Evolutionary conservation across 352 stramenopile genomes (phyloP).

Genomic region (Peronospora destructor): DNA sequence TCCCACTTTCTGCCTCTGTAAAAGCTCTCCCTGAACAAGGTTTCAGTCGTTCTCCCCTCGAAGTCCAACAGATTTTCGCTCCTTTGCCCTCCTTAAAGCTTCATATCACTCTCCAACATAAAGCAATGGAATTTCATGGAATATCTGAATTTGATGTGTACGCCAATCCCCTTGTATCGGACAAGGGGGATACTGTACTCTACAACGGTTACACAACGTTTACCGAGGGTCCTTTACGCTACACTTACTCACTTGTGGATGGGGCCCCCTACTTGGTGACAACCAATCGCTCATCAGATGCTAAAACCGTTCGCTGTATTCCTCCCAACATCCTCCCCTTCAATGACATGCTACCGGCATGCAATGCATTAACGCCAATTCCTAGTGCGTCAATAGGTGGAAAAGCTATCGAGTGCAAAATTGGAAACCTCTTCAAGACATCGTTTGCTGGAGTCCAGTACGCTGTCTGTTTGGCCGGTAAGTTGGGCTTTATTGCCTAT

Average conservation of each 20-base stretch:
- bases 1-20: no score
- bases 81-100: constrained; percentile 19
- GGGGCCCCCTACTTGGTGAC: constrained; percentile 16
- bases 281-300: neutral
- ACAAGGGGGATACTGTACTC: constrained; percentile 12
- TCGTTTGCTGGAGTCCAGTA: constrained; percentile 21
- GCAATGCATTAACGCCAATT: constrained; percentile 13
- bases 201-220: constrained; percentile 28
- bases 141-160: constrained; percentile 30
- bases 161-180: constrained; percentile 22
- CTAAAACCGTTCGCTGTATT: constrained; percentile 9
- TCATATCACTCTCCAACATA: constrained; percentile 29
- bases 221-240: constrained; percentile 5
- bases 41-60: no score
- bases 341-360: constrained; percentile 16
- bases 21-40: no score
- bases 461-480: constrained; percentile 19
- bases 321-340: constrained; percentile 13
- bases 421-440: constrained; percentile 25
- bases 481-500: constrained; percentile 24
- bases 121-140: constrained; percentile 26
- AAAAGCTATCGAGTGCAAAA: constrained; percentile 16
- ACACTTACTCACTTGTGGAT: constrained; percentile 26
- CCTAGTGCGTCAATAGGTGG: constrained; percentile 10
- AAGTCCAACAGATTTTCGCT: neutral